Evolutionary conservation across 169 alveolate genomes (phyloP).

Genomic region (Cyclospora cayetanensis): DNA sequence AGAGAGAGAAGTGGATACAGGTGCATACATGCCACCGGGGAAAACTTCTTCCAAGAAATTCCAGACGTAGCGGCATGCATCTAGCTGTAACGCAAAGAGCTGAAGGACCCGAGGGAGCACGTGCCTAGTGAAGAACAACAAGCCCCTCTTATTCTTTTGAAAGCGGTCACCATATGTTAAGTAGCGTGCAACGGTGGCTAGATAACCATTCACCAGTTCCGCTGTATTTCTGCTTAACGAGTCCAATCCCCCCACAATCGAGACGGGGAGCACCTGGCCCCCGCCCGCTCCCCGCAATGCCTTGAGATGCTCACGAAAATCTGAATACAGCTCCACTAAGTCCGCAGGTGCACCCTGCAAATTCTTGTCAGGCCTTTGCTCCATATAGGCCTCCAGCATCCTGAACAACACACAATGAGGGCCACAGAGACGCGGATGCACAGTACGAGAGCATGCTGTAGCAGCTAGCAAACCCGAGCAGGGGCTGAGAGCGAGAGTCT

Average conservation of each 20-base stretch:
- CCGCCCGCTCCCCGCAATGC: not conserved
- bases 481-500: no score
- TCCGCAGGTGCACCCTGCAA: constrained; percentile 35
- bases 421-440: no score
- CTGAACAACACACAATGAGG: no score
- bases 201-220: not conserved
- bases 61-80: constrained; percentile 15
- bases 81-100: constrained; percentile 29
- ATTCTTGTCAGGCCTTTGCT: not conserved
- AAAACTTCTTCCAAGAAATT: not conserved
- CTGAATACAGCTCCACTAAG: not conserved
- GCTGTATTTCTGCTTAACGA: not conserved
- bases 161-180: constrained; percentile 5
- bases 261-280: not conserved
- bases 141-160: constrained; percentile 49
- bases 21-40: not conserved
- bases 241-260: constrained; percentile 20
- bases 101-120: constrained; percentile 52
- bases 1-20: not conserved
- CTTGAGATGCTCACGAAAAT: not conserved
- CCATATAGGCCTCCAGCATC: constrained; percentile 13
- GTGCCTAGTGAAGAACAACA: constrained; percentile 47
- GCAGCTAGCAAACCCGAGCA: no score
- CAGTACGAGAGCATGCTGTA: no score
- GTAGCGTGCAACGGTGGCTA: constrained; percentile 42